A percentile compares a stretch with the other conserved stretches of the same genome.
These are phyloP conservation scores for Saitozyma podzolica DNA, from an alignment of 768 basidiomycete genomes.

Conservation along the genomic window DNA sequence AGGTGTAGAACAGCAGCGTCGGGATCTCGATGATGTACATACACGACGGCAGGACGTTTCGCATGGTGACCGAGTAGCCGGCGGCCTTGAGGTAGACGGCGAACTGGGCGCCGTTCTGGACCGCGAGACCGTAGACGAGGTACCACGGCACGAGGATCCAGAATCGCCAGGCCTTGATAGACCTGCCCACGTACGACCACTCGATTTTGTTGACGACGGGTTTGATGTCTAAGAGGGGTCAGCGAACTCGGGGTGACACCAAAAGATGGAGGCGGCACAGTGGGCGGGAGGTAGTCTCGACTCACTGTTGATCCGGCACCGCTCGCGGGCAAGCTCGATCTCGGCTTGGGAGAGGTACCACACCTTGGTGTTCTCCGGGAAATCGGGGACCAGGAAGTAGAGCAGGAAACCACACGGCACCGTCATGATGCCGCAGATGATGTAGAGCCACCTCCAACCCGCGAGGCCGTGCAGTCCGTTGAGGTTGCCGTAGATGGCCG, in stretches of 20 bases:
- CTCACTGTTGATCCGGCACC: slow-evolving; percentile 12
- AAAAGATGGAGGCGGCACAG: too few species aligned
- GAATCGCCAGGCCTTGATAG: slow-evolving; percentile 11
- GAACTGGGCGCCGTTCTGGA: slow-evolving; percentile 15
- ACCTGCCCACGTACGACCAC: too few species aligned
- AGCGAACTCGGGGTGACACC: too few species aligned
- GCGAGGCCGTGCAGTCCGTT: slow-evolving; percentile 21
- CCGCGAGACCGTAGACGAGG: slow-evolving; percentile 9
- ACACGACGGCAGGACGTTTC: slow-evolving; percentile 24
- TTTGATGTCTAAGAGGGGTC: too few species aligned
- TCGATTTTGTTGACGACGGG: slow-evolving; percentile 2
- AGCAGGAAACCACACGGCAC: slow-evolving; percentile 18
- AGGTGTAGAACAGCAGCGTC: slow-evolving; percentile 6
- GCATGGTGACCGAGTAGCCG: slow-evolving; percentile 15
- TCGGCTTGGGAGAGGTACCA: slow-evolving; percentile 35
- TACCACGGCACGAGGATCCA: slow-evolving; percentile 17
- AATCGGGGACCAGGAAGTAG: slow-evolving; percentile 31
- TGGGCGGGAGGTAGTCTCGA: not conserved
- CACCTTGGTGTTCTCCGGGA: slow-evolving; percentile 16
- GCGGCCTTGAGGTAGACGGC: slow-evolving; percentile 21
- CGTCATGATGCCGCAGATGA: slow-evolving; percentile 22
- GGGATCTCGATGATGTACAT: slow-evolving; percentile 9
- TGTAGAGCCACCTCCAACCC: slow-evolving; percentile 37
- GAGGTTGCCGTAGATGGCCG: slow-evolving; percentile 26
- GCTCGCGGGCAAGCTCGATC: slow-evolving; percentile 16